A percentile compares a stretch with the other conserved stretches of the same genome.
phyloP scores from a whole-genome alignment of 495 filamentous ascomycete genomes.

The Talaromyces thailandensis region DNA sequence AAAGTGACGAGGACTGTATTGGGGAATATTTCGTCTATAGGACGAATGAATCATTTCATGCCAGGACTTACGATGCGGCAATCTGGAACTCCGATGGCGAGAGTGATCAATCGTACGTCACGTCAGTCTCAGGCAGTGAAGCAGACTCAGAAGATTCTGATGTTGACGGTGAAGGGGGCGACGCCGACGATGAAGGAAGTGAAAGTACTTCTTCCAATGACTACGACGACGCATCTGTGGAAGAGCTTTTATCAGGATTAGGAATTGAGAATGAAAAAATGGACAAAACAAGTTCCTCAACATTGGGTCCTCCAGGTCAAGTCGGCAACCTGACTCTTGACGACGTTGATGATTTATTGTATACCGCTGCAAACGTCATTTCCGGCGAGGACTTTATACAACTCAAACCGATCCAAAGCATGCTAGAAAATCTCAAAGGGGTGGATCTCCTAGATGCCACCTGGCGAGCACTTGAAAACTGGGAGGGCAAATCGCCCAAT shows the following conservation, averaged over 20 bases:
- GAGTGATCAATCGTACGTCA: background rate
- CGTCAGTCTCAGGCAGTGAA: background rate
- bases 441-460: slow-evolving; percentile 2
- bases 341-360: background rate
- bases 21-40: background rate
- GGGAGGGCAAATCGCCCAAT: background rate
- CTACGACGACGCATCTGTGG: background rate
- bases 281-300: background rate
- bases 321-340: background rate
- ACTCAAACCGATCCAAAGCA: background rate
- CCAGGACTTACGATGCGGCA: background rate
- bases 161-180: background rate
- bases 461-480: background rate
- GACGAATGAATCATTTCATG: background rate
- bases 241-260: background rate
- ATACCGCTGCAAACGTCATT: background rate
- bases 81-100: slow-evolving; percentile 1
- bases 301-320: background rate
- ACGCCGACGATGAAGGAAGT: slow-evolving; percentile 1
- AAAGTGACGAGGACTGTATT: background rate
- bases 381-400: background rate
- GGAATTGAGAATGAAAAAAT: background rate
- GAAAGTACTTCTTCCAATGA: background rate
- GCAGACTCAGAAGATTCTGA: background rate
- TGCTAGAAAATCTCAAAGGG: background rate